Percentiles rank a stretch among this genome's conserved stretches.
These are phyloP conservation scores for Fusarium penzigii DNA, from an alignment of 2,329 filamentous ascomycete genomes.

Conservation along the genomic window DNA sequence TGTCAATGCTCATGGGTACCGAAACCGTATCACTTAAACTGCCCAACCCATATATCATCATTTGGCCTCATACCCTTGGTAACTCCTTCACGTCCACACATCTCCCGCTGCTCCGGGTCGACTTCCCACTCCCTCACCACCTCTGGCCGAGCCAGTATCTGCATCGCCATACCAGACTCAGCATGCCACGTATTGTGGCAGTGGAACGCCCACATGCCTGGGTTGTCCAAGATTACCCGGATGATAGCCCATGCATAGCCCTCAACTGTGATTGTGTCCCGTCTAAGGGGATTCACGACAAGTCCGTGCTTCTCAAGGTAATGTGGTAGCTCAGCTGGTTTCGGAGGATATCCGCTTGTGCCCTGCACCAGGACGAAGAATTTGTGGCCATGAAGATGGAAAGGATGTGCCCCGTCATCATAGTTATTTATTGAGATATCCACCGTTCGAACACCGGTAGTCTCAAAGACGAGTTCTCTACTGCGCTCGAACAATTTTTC, in stretches of 20 bases:
- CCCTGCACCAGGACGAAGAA: slow-evolving; percentile 49
- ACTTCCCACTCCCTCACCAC: slow-evolving; percentile 30
- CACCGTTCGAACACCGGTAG: slow-evolving; percentile 52
- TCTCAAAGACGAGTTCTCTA: slow-evolving; percentile 48
- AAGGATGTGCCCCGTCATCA: slow-evolving; percentile 48
- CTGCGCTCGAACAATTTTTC: slow-evolving; percentile 29
- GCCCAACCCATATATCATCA: slow-evolving; percentile 41
- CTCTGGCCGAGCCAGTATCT: slow-evolving; percentile 45
- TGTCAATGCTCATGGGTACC: no score
- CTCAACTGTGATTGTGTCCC: slow-evolving; percentile 51
- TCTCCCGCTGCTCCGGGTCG: slow-evolving; percentile 17
- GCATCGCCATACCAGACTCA: slow-evolving; percentile 61
- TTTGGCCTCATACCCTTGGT: slow-evolving; percentile 34
- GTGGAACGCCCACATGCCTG: slow-evolving; percentile 59
- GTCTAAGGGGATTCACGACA: slow-evolving; percentile 35
- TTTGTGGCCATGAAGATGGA: slow-evolving; percentile 61
- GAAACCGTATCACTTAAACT: slow-evolving; percentile 9
- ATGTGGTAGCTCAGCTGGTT: slow-evolving; percentile 19
- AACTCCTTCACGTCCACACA: slow-evolving; percentile 35
- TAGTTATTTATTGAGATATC: slow-evolving; percentile 62
- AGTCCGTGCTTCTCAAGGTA: slow-evolving; percentile 28
- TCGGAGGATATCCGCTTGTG: slow-evolving; percentile 37
- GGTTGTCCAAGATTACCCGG: slow-evolving; percentile 57
- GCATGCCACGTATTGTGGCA: slow-evolving; percentile 62
- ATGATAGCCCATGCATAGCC: slow-evolving; percentile 57